phyloP scores from a whole-genome alignment of 2,329 filamentous ascomycete genomes.

The Epichloe sylvatica region DNA sequence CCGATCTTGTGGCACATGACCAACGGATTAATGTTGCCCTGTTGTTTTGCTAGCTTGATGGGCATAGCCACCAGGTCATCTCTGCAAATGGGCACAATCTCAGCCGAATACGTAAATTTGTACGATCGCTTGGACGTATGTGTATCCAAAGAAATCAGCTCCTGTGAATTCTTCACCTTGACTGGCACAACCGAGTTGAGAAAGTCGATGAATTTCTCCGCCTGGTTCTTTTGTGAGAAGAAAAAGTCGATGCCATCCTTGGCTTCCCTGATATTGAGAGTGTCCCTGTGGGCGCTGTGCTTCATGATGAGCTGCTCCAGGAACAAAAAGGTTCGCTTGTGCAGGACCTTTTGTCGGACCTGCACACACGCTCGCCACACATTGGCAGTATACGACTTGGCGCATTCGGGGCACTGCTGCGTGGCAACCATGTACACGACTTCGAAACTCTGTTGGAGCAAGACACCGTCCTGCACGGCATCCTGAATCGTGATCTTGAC shows the following conservation, averaged over 20 bases:
- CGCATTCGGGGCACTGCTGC: conserved; percentile 90
- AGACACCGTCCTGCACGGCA: conserved; percentile 44
- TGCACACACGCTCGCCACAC: conserved; percentile 90
- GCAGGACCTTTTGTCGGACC: conserved; percentile 89
- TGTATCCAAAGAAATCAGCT: conserved; percentile 84
- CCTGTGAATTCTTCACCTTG: conserved; percentile 60
- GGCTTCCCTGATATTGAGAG: conserved; percentile 95
- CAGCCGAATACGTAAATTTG: conserved; percentile 85
- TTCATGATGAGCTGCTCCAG: conserved; percentile 94
- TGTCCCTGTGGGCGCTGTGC: conserved; percentile 79
- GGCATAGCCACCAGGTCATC: conserved; percentile 93
- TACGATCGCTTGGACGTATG: conserved; percentile 85
- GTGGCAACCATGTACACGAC: conserved; percentile 81
- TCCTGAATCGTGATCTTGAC: conserved; percentile 91
- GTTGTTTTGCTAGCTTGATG: conserved; percentile 70
- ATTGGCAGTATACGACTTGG: conserved; percentile 92
- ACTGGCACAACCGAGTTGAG: conserved; percentile 69
- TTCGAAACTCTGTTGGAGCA: conserved; percentile 88
- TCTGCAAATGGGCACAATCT: conserved; percentile 90
- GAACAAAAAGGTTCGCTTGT: conserved; percentile 63
- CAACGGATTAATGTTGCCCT: conserved; percentile 80
- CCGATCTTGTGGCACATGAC: conserved; percentile 78
- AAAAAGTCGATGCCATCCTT: conserved; percentile 95
- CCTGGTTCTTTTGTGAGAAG: conserved; percentile 79
- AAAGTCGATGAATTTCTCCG: conserved; percentile 86